Conservation (phyloP, 768 basidiomycete genomes). For the Butyriboletus loyo region DNA sequence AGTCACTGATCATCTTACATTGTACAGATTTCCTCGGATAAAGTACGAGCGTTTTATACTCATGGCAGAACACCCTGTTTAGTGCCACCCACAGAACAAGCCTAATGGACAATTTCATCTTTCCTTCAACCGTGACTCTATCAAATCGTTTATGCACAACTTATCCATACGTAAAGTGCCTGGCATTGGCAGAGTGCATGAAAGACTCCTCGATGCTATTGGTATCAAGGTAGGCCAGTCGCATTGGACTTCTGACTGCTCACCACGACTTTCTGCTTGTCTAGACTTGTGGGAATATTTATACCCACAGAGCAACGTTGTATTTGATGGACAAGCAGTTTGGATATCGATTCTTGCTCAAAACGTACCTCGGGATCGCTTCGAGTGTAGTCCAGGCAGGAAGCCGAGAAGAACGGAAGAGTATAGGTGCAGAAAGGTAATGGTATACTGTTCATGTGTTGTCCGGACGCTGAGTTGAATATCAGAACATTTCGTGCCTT, state of each 20-base stretch:
- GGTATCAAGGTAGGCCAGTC: conserved; percentile 62
- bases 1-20: conserved; percentile 3
- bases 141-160: conserved; percentile 74
- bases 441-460: neutral
- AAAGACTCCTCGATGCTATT: conserved; percentile 80
- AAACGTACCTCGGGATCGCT: conserved; percentile 81
- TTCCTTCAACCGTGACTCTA: conserved; percentile 56
- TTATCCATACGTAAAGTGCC: conserved; percentile 86
- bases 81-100: conserved; percentile 61
- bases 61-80: neutral
- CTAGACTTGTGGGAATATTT: conserved; percentile 90
- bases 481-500: conserved; percentile 74
- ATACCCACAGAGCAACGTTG: conserved; percentile 65
- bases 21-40: conserved; percentile 86
- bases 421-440: conserved; percentile 88
- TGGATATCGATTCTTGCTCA: conserved; percentile 71
- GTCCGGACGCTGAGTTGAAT: neutral
- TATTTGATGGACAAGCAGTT: conserved; percentile 87
- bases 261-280: neutral
- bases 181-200: conserved; percentile 88
- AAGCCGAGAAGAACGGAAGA: conserved; percentile 81
- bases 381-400: conserved; percentile 78
- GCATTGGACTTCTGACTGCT: neutral
- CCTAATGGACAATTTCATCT: conserved; percentile 90
- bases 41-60: conserved; percentile 39